These are phyloP conservation scores for Aquilaria malaccensis DNA, from an alignment of 345 rosid species.

Conservation along the genomic window DNA sequence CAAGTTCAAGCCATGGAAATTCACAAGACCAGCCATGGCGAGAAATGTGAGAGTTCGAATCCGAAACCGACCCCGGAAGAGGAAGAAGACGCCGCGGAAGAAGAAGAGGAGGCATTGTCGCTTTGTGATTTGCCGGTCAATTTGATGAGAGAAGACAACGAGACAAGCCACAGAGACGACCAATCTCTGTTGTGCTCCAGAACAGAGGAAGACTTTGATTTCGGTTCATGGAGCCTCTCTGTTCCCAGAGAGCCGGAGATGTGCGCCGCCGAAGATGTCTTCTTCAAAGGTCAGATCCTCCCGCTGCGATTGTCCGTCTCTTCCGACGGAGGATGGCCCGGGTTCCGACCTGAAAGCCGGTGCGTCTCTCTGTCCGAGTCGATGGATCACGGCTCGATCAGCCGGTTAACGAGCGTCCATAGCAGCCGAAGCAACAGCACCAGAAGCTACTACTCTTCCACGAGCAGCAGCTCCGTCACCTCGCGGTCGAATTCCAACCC, in stretches of 20 bases:
- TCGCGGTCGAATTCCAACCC: constrained; percentile 19
- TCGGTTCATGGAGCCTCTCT: constrained; percentile 35
- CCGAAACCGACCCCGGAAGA: neutral
- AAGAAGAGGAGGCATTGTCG: constrained; percentile 67
- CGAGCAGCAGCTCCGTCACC: constrained; percentile 7
- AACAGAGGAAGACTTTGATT: constrained; percentile 47
- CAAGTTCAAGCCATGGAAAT: neutral
- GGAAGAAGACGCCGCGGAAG: constrained; percentile 21
- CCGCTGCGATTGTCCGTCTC: constrained; percentile 61
- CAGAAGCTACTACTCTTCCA: constrained; percentile 27
- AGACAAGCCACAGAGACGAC: constrained; percentile 7
- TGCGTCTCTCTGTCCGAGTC: constrained; percentile 48
- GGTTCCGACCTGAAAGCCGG: constrained; percentile 13
- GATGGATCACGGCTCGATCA: constrained; percentile 28
- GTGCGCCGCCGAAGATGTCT: constrained; percentile 71
- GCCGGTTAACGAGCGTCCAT: constrained; percentile 19
- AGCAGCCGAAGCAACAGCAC: constrained; percentile 41
- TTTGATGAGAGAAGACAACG: constrained; percentile 20
- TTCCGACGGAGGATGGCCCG: constrained; percentile 28
- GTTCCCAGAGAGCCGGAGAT: constrained; percentile 40
- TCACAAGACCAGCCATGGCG: constrained; percentile 23
- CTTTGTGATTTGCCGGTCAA: constrained; percentile 55
- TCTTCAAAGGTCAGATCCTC: constrained; percentile 62
- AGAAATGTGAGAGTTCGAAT: constrained; percentile 8
- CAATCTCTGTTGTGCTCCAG: constrained; percentile 12